Evolutionary conservation across 768 basidiomycete species (phyloP), one percentile per base, ranked within the genome.

Genomic region (Auriculariales sp.): DNA sequence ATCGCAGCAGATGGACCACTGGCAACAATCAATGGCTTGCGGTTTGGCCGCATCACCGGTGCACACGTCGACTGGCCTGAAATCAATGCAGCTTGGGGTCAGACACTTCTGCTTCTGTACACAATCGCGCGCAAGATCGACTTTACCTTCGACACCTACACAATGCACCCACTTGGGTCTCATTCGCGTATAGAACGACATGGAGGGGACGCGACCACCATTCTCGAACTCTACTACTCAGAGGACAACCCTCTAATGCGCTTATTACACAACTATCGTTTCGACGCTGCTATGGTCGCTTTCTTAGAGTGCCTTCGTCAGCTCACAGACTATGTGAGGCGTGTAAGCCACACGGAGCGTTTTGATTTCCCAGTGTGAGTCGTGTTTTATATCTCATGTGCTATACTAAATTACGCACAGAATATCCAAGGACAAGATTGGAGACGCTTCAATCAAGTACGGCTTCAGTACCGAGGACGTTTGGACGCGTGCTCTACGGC

Each of bases 81-180:
- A 66, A 92, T 98, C 62, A 98, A 98, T 60, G 95, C 95, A 10
- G 95, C 95, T 15, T 95, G 94, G 92, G 95, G 95, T 1, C 84
- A 95, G 61, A 89, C 93, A 0, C 70, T 94, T n/a, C 72, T 98
- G 15, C 71, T 98, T 50, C 67, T 97, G 30, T 87, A 94, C 59
- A 90, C 90, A 5, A 78, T 99, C 46, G 90, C 90, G 10, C 74
- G 84, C 49, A 99, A 97, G 65, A 77, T 95, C 12, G 91, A 90
- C 53, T 89, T 81, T 59, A 78, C 77, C 3, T 97, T 95, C 57
- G 81, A 84, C 53, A 95, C 93, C 54, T 95, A 94, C 61, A 83
- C 83, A 34, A 69, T 98, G 44, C 73, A 93, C 24, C 93, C 95
- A 1, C 84, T 94, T 77, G 95, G 94, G 1, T 94, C 91, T 1